phyloP scores from a whole-genome alignment of 2,329 filamentous ascomycete genomes.

The Penicillium nordicum region DNA sequence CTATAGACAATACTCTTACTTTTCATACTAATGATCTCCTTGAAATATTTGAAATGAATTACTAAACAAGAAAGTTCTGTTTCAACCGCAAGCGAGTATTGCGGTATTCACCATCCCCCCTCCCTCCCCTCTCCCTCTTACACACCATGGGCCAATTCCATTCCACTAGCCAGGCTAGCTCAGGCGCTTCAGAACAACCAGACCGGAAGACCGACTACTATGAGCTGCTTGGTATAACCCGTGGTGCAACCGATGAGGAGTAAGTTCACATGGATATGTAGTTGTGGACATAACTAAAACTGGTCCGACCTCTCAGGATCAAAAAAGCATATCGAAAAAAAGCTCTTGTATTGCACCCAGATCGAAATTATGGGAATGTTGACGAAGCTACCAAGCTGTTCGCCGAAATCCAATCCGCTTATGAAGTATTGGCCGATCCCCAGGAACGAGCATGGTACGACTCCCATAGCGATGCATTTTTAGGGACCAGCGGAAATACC shows the following conservation, averaged over 20 bases:
- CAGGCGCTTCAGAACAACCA: constrained; percentile 17
- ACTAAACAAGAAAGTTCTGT: neutral
- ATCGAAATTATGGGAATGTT: constrained; percentile 84
- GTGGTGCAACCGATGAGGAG: constrained; percentile 76
- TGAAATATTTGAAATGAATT: neutral
- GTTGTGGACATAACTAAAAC: neutral
- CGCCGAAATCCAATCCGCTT: constrained; percentile 86
- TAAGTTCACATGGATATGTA: constrained; percentile 41
- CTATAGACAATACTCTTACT: neutral
- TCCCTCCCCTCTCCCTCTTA: neutral
- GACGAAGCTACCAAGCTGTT: constrained; percentile 81
- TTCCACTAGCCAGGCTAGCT: constrained; percentile 33
- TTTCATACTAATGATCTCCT: neutral
- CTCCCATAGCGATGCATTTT: constrained; percentile 81
- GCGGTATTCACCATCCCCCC: neutral
- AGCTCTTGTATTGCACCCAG: constrained; percentile 89
- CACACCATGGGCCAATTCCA: constrained; percentile 44
- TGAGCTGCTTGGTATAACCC: constrained; percentile 71
- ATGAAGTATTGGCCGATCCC: constrained; percentile 92
- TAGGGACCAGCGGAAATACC: constrained; percentile 58
- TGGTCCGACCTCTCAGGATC: constrained; percentile 55
- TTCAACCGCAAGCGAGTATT: neutral
- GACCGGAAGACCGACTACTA: constrained; percentile 54
- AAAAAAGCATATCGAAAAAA: constrained; percentile 90
- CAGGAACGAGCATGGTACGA: constrained; percentile 98